A percentile compares a stretch with the other conserved stretches of the same genome.
These are phyloP conservation scores for Xylaria hypoxylon DNA, from an alignment of 2,329 filamentous ascomycete genomes.

Conservation along the genomic window DNA sequence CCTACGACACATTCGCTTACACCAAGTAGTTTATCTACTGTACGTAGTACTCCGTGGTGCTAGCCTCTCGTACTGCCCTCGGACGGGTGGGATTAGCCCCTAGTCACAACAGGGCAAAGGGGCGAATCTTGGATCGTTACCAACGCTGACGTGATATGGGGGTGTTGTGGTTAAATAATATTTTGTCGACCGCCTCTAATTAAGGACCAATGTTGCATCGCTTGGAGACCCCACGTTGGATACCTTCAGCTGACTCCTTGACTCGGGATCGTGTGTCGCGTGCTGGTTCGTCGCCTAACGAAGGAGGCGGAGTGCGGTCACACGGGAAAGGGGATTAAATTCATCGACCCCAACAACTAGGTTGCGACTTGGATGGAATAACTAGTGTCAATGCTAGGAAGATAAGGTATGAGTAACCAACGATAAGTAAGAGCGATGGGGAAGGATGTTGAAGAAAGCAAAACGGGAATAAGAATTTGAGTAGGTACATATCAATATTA, in stretches of 20 bases:
- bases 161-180: conserved; percentile 25
- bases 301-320: conserved; percentile 24
- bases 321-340: conserved; percentile 10
- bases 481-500: conserved; percentile 18
- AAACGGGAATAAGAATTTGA: background rate
- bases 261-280: conserved; percentile 34
- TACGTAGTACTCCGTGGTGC: too few relatives aligned
- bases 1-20: conserved; percentile 5
- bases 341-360: background rate
- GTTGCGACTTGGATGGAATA: too few relatives aligned
- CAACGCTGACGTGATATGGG: conserved; percentile 38
- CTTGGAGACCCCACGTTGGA: conserved; percentile 37
- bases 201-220: conserved; percentile 23
- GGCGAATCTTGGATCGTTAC: conserved; percentile 1
- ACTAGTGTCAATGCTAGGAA: too few relatives aligned
- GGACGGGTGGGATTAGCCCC: background rate
- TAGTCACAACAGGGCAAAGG: conserved; percentile 19
- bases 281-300: conserved; percentile 35
- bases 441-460: background rate
- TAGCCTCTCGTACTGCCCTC: background rate
- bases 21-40: background rate
- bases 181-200: background rate
- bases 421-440: background rate
- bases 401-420: background rate
- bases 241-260: conserved; percentile 35